phyloP scores from a whole-genome alignment of 192 early-diverging fungal species.

The Glomus cerebriforme region DNA sequence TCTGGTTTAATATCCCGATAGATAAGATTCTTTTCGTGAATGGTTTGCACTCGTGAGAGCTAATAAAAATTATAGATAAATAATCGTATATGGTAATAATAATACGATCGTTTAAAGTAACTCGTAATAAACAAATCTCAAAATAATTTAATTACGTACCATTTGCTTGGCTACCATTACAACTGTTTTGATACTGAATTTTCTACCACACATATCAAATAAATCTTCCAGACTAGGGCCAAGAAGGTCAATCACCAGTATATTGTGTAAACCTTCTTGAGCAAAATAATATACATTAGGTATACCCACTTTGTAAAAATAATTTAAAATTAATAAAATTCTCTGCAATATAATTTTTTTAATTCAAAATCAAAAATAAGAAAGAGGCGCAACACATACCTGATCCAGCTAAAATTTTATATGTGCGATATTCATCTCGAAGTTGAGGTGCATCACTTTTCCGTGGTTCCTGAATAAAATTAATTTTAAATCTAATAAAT shows the following conservation, averaged over 20 bases:
- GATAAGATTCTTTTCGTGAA: constrained; percentile 94
- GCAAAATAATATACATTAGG: constrained; percentile 95
- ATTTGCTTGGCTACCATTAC: constrained; percentile 96
- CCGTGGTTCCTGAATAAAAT: constrained; percentile 65
- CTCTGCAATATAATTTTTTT: background rate
- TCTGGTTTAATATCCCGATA: constrained; percentile 99
- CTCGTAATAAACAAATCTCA: background rate
- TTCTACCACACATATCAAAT: constrained; percentile 94
- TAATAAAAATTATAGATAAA: constrained; percentile 32
- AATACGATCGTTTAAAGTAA: background rate
- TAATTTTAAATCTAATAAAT: background rate
- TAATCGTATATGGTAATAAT: background rate
- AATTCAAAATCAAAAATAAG: background rate
- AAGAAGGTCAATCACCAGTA: constrained; percentile 92
- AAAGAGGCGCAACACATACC: constrained; percentile 36
- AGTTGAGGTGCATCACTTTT: constrained; percentile 98
- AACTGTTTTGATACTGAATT: constrained; percentile 91
- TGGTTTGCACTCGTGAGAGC: constrained; percentile 81
- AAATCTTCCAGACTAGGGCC: constrained; percentile 94
- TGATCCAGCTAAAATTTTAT: constrained; percentile 84
- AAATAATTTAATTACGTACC: constrained; percentile 50
- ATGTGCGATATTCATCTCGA: constrained; percentile 93
- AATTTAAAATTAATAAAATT: constrained; percentile 20
- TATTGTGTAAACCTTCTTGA: constrained; percentile 94
- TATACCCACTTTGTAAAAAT: constrained; percentile 65